These are phyloP conservation scores for Hypsizygus ulmarius DNA, from an alignment of 1,284 basidiomycete species.

Conservation along the genomic window DNA sequence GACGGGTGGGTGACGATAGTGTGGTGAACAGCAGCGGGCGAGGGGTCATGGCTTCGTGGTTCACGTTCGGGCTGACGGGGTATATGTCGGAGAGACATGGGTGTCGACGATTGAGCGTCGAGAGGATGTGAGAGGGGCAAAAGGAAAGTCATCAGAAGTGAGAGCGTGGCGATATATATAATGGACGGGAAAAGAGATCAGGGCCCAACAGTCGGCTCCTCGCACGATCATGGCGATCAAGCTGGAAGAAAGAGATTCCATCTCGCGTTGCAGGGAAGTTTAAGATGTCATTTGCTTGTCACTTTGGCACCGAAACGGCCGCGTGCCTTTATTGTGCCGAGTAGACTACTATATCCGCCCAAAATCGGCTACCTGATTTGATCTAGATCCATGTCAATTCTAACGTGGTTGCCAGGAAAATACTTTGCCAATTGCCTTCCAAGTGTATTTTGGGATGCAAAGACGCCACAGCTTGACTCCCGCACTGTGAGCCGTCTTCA, in stretches of 20 bases:
- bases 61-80: constrained; percentile 61
- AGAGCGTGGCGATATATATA: constrained; percentile 54
- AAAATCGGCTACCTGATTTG: constrained; percentile 26
- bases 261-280: constrained; percentile 40
- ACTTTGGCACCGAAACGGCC: constrained; percentile 42
- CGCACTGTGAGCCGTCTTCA: not conserved
- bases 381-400: constrained; percentile 31
- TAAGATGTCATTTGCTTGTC: constrained; percentile 42
- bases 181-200: constrained; percentile 35
- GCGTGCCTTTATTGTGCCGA: constrained; percentile 50
- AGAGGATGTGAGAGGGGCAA: constrained; percentile 34
- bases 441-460: not conserved
- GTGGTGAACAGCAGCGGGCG: constrained; percentile 41
- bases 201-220: constrained; percentile 45
- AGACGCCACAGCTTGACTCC: not conserved
- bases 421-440: not conserved
- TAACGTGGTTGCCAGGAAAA: constrained; percentile 26
- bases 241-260: constrained; percentile 39
- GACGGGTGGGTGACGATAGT: constrained; percentile 28
- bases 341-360: constrained; percentile 46
- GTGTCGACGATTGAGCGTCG: constrained; percentile 21
- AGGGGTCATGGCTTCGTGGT: constrained; percentile 60
- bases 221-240: constrained; percentile 59
- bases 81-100: constrained; percentile 63
- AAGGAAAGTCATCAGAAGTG: constrained; percentile 41